Percentiles rank a stretch among this genome's conserved stretches.
These are phyloP conservation scores for Epicoccum sorghinum DNA, from an alignment of 2,329 filamentous ascomycete genomes.

Conservation along the genomic window DNA sequence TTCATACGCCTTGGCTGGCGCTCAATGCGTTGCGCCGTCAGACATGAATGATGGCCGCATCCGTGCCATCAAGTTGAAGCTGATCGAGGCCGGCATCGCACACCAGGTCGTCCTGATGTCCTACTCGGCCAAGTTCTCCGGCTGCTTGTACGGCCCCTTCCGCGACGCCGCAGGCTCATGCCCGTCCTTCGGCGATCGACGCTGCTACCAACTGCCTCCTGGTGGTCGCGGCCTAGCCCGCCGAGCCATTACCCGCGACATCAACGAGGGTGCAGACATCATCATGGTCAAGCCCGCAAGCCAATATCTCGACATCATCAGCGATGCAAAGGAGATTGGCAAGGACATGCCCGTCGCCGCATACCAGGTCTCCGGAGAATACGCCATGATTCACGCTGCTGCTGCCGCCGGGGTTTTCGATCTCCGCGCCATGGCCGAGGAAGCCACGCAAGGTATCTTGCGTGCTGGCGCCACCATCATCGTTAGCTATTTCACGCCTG, in stretches of 20 bases:
- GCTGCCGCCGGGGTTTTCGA: constrained; percentile 97
- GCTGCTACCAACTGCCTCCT: constrained; percentile 95
- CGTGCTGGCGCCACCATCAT: constrained; percentile 92
- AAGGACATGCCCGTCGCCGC: constrained; percentile 91
- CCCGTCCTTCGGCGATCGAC: constrained; percentile 90
- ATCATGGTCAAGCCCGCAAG: constrained; percentile 99
- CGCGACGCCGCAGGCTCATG: constrained; percentile 91
- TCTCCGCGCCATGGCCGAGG: constrained; percentile 90
- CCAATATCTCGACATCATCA: constrained; percentile 96
- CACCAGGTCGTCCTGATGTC: constrained; percentile 95
- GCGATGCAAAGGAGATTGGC: constrained; percentile 92
- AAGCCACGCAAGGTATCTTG: constrained; percentile 91
- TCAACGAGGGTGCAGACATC: constrained; percentile 91
- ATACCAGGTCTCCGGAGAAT: constrained; percentile 97
- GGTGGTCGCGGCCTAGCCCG: constrained; percentile 90
- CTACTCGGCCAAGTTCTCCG: constrained; percentile 96
- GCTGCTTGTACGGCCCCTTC: constrained; percentile 96
- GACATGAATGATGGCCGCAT: constrained; percentile 99
- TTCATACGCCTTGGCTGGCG: constrained; percentile 92
- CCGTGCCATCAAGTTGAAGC: constrained; percentile 94
- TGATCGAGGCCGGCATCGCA: constrained; percentile 92
- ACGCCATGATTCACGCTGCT: constrained; percentile 94
- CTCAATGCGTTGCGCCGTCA: constrained; percentile 94
- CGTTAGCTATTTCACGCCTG: constrained; percentile 91
- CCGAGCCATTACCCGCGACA: constrained; percentile 87